These are phyloP conservation scores for Pseudoscleropodium purum DNA, from an alignment of 225 moss, liverwort and hornwort species.

Conservation along the genomic window DNA sequence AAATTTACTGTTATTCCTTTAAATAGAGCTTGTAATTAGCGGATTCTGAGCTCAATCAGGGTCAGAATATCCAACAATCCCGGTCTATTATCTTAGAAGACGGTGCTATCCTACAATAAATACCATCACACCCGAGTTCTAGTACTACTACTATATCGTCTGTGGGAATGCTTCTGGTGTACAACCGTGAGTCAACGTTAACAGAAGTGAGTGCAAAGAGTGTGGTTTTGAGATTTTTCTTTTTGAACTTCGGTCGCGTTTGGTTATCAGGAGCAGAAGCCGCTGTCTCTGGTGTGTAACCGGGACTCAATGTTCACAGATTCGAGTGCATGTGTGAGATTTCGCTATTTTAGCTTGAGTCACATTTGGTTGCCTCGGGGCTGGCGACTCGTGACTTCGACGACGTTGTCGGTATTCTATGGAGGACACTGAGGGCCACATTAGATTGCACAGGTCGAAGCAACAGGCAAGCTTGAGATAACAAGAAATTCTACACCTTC, in stretches of 20 bases:
- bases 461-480: background rate
- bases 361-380: background rate
- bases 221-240: background rate
- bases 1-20: slow-evolving; percentile 9
- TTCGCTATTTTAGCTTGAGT: background rate
- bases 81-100: background rate
- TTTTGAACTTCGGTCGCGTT: background rate
- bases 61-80: background rate
- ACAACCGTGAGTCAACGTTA: background rate
- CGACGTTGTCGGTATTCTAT: background rate
- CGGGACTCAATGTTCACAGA: background rate
- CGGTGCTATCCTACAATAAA: slow-evolving; percentile 8
- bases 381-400: background rate
- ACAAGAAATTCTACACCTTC: background rate
- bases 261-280: background rate
- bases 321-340: background rate
- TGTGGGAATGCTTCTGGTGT: background rate
- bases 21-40: slow-evolving; percentile 23
- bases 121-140: background rate
- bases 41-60: background rate
- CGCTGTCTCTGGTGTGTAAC: background rate
- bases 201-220: background rate
- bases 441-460: background rate
- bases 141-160: background rate
- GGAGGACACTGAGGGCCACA: background rate